Base-by-base conservation (phyloP, 257 asterid species). In the Nicotiana paniculata region DNA sequence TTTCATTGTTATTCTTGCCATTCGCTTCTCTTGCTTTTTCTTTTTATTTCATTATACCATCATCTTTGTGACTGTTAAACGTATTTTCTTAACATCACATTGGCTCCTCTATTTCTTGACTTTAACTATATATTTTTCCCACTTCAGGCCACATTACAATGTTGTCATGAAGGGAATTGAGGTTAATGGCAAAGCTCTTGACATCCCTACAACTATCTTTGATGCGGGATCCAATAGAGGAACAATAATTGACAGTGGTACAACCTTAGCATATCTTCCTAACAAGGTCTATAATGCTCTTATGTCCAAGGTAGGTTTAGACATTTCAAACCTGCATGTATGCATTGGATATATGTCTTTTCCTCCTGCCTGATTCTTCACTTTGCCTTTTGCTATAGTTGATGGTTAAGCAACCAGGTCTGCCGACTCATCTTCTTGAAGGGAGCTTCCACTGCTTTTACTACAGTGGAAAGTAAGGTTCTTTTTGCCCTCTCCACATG, bases 251-350 rank as follows among this genome's bases (percentile, higher is more conserved):
- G 97, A 92, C 85, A 91, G 95, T 72, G 95, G 97, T 77, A 89
- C 95, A 74, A 92, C 97, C 82, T 86, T 92, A 85, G 91, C 97
- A 77, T 92, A 91, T 85, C 91, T 92, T 83, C 89, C 97, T 24
- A 53, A 88, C 3, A 81, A 83, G 69, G 37, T 90, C 65, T 92
- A 91, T 80, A 81, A 82, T 68, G 87, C 87, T 80, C 75, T 92
- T 77, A 43, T 85, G 75, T 75, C 37, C 32, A 85, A 85, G 95
- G 97, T 91, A 81, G 35, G 35, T 26, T 81, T 64, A 8, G 43
- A 62, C 66, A 59, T 30, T 69, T 66, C 46, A 77, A 59, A 66
- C 13, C n/a, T 66, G 54, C 21, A 18, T 15, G 28, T 65, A 16
- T 65, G 21, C 13, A 11, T 79, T 30, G 35, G 75, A 28, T 79